Evolutionary conservation across 2,329 filamentous ascomycete species (phyloP).

Genomic region (Zymoseptoria brevis): DNA sequence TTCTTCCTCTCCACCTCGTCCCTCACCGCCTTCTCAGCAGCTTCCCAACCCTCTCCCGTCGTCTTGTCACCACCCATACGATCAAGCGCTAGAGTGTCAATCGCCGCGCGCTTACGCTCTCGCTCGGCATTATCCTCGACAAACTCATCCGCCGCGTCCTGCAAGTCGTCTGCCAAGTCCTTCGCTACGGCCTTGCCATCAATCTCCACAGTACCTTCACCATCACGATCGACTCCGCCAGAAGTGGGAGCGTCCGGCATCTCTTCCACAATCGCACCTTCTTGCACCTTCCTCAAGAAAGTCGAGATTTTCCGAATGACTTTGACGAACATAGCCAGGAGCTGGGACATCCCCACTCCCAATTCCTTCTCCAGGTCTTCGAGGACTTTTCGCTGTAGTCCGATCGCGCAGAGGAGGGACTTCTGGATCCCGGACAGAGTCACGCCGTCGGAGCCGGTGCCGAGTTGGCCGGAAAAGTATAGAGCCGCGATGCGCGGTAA

Average conservation of each 20-base stretch:
- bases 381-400: conserved; percentile 82
- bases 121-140: conserved; percentile 51
- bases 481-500: conserved; percentile 72
- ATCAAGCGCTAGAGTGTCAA: conserved; percentile 82
- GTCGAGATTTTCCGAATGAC: conserved; percentile 78
- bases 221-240: conserved; percentile 24
- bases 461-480: conserved; percentile 74
- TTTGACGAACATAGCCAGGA: conserved; percentile 96
- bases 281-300: conserved; percentile 67
- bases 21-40: conserved; percentile 66
- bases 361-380: conserved; percentile 74
- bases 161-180: conserved; percentile 71
- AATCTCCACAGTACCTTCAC: conserved; percentile 29
- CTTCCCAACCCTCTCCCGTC: conserved; percentile 45
- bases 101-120: conserved; percentile 77
- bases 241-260: conserved; percentile 37
- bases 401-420: conserved; percentile 79
- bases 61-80: conserved; percentile 57
- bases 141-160: conserved; percentile 72
- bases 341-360: conserved; percentile 63
- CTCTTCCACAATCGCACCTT: conserved; percentile 52
- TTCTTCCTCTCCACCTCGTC: conserved; percentile 35
- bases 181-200: conserved; percentile 46
- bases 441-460: conserved; percentile 37
- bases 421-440: conserved; percentile 76